Conservation (phyloP, 352 stramenopile genomes). For the Globisporangium echinulatum region DNA sequence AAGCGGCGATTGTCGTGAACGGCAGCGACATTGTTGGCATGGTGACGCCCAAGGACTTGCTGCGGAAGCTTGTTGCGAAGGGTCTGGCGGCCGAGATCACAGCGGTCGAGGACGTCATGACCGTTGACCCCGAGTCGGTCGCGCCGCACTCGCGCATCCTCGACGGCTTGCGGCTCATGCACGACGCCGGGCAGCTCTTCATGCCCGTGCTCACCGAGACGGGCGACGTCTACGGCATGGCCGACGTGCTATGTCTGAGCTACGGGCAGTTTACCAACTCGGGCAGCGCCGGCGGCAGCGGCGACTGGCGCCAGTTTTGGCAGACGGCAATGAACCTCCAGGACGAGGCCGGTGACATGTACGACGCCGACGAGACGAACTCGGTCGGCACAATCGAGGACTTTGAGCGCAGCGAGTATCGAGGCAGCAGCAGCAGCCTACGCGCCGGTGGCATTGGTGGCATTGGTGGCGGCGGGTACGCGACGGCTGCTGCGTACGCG, state of each 20-base stretch:
- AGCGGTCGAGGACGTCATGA: conserved; percentile 83
- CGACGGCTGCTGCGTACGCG: conserved; percentile 58
- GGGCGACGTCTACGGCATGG: conserved; percentile 83
- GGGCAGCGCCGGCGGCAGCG: conserved; percentile 43
- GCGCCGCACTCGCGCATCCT: conserved; percentile 73
- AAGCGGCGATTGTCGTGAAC: conserved; percentile 76
- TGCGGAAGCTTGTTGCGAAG: conserved; percentile 84
- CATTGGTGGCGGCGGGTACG: conserved; percentile 31
- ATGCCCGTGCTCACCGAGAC: conserved; percentile 75
- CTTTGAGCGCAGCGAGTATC: conserved; percentile 82
- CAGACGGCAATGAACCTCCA: conserved; percentile 84
- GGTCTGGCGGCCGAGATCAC: conserved; percentile 66
- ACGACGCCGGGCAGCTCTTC: conserved; percentile 79
- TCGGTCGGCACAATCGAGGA: conserved; percentile 88
- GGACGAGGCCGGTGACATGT: conserved; percentile 71
- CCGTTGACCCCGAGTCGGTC: conserved; percentile 70
- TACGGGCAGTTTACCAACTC: conserved; percentile 86
- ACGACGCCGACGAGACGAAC: conserved; percentile 67
- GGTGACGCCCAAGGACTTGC: conserved; percentile 81
- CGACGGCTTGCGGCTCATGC: conserved; percentile 78
- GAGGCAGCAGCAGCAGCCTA: conserved; percentile 9
- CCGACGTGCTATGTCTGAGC: conserved; percentile 81
- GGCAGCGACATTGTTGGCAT: conserved; percentile 72
- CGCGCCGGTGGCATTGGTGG: conserved; percentile 2
- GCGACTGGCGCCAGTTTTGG: conserved; percentile 87